phyloP scores from a whole-genome alignment of 2,329 filamentous ascomycete species.

The Phaeomoniella chlamydospora region DNA sequence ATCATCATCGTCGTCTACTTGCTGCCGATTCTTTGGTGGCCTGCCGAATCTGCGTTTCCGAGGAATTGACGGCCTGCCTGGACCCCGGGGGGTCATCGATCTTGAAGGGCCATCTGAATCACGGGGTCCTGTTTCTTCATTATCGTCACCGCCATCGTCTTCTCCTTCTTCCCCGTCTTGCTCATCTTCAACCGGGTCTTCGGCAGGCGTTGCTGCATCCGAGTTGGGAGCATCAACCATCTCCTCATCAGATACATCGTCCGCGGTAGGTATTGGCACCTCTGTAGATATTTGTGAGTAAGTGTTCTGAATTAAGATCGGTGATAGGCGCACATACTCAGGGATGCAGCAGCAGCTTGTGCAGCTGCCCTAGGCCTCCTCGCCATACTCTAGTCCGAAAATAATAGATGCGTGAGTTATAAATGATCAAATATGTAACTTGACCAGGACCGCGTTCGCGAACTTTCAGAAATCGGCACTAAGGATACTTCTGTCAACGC shows the following conservation, averaged over 20 bases:
- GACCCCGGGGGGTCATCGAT: slow-evolving; percentile 38
- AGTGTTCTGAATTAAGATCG: neutral
- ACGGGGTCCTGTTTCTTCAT: slow-evolving; percentile 17
- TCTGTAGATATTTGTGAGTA: slow-evolving; percentile 14
- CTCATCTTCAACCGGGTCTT: slow-evolving; percentile 14
- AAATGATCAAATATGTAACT: too few species aligned
- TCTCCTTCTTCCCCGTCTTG: slow-evolving; percentile 20
- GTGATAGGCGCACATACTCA: slow-evolving; percentile 19
- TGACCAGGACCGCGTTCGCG: neutral
- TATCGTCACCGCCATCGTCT: slow-evolving; percentile 29
- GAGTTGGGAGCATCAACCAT: slow-evolving; percentile 22
- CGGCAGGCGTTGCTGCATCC: slow-evolving; percentile 16
- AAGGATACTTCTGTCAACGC: too few species aligned
- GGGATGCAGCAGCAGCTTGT: slow-evolving; percentile 29
- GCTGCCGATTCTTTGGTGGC: slow-evolving; percentile 69
- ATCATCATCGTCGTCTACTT: slow-evolving; percentile 58
- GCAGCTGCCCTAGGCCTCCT: slow-evolving; percentile 29
- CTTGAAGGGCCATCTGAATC: slow-evolving; percentile 28
- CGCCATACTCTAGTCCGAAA: slow-evolving; percentile 22
- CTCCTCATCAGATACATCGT: slow-evolving; percentile 30
- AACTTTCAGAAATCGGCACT: too few species aligned
- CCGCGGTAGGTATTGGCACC: slow-evolving; percentile 22
- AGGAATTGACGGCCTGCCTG: slow-evolving; percentile 39
- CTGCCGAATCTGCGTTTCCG: slow-evolving; percentile 66
- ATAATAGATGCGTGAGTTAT: too few species aligned